Evolutionary conservation across 1,139 yeast species (phyloP).

Genomic region (Protomyces lactucae-debilis): DNA sequence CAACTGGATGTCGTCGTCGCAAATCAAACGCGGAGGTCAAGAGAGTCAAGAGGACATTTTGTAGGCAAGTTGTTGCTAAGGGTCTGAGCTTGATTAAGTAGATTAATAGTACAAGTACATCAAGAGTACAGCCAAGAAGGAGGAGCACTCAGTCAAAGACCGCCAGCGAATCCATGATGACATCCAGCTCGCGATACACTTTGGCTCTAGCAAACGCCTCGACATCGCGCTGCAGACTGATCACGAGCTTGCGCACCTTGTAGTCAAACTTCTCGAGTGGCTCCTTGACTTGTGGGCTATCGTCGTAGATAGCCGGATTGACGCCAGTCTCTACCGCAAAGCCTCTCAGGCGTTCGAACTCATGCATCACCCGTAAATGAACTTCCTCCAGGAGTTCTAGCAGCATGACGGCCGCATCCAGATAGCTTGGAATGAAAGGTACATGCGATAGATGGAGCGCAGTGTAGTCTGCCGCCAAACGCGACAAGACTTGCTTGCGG

Average conservation of each 20-base stretch:
- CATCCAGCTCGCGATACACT: slow-evolving; percentile 12
- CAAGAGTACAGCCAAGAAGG: not conserved
- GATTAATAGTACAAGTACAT: not conserved
- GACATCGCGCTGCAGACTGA: slow-evolving; percentile 6
- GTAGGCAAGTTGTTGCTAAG: too few species aligned
- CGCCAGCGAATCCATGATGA: slow-evolving; percentile 5
- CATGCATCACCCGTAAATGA: not conserved
- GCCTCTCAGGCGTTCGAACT: not conserved
- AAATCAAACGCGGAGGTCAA: too few species aligned
- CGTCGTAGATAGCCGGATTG: not conserved
- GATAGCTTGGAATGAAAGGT: not conserved
- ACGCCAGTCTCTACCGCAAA: not conserved
- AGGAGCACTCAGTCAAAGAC: not conserved
- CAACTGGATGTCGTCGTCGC: too few species aligned
- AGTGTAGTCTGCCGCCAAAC: not conserved
- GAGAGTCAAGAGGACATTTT: too few species aligned
- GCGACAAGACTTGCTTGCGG: not conserved
- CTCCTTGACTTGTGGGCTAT: not conserved
- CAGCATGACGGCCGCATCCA: not conserved
- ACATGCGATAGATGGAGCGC: not conserved
- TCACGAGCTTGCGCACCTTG: not conserved
- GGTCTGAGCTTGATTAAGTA: not conserved
- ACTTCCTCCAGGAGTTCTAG: not conserved
- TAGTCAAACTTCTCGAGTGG: not conserved
- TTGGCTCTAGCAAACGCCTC: slow-evolving; percentile 15